Evolutionary conservation across 1,139 yeast genomes (phyloP).

Genomic region (Yueomyces sp.): DNA sequence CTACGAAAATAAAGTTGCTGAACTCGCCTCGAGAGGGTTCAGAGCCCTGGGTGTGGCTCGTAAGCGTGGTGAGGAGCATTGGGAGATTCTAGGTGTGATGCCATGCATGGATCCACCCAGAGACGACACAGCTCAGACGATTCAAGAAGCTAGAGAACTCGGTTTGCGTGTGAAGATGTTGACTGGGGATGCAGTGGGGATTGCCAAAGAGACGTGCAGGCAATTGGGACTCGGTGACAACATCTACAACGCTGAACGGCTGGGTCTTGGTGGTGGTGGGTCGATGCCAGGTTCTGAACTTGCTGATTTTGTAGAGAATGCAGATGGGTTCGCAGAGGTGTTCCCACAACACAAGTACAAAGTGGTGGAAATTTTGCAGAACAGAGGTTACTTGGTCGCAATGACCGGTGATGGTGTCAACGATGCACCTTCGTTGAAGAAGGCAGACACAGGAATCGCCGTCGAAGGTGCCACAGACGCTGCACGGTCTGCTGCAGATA

Average conservation of each 20-base stretch:
- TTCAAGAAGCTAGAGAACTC: constrained; percentile 77
- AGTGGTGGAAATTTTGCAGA: constrained; percentile 63
- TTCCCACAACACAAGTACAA: constrained; percentile 84
- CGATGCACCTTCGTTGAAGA: constrained; percentile 90
- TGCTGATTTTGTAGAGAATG: constrained; percentile 88
- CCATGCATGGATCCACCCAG: constrained; percentile 98
- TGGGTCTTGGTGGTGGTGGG: constrained; percentile 91
- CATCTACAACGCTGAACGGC: constrained; percentile 93
- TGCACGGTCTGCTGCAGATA: constrained; percentile 91
- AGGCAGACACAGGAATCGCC: constrained; percentile 93
- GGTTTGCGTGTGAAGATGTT: constrained; percentile 95
- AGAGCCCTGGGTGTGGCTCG: constrained; percentile 96
- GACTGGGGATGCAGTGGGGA: constrained; percentile 98
- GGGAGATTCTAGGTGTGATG: constrained; percentile 96
- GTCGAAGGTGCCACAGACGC: constrained; percentile 95
- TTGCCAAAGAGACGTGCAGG: constrained; percentile 96
- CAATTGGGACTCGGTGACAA: constrained; percentile 92
- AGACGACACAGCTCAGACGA: constrained; percentile 93
- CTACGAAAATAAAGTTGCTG: constrained; percentile 92
- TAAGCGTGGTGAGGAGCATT: constrained; percentile 96
- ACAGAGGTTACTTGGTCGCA: constrained; percentile 66
- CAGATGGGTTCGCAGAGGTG: constrained; percentile 93
- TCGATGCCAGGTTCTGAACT: constrained; percentile 91
- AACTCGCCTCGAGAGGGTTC: constrained; percentile 95
- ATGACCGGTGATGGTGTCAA: constrained; percentile 97